phyloP scores from a whole-genome alignment of 2,329 filamentous ascomycete genomes.

The Pyricularia grisea region DNA sequence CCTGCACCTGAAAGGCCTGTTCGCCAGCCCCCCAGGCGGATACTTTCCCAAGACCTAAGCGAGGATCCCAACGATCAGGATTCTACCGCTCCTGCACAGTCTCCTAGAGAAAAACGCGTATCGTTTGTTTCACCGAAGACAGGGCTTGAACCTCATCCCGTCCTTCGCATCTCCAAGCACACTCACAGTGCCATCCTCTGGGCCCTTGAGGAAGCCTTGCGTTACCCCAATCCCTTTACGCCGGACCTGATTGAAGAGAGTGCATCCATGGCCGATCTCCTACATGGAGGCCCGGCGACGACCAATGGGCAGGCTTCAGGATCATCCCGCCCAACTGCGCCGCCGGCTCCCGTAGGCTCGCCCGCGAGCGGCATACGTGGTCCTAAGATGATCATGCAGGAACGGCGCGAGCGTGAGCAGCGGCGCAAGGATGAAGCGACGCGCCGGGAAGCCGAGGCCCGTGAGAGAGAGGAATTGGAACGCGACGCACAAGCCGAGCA shows the following conservation, averaged over 20 bases:
- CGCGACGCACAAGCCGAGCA: slow-evolving; percentile 28
- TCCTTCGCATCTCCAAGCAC: slow-evolving; percentile 64
- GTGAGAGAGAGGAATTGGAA: slow-evolving; percentile 44
- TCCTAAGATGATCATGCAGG: slow-evolving; percentile 85
- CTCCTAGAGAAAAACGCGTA: slow-evolving; percentile 1
- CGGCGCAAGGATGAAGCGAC: slow-evolving; percentile 56
- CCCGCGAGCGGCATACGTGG: slow-evolving; percentile 61
- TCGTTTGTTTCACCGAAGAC: slow-evolving; percentile 1
- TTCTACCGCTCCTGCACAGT: slow-evolving; percentile 20
- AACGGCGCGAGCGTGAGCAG: slow-evolving; percentile 69
- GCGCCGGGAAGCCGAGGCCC: slow-evolving; percentile 47
- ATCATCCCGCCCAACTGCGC: slow-evolving; percentile 34
- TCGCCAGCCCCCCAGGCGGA: slow-evolving; percentile 19
- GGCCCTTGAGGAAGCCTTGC: slow-evolving; percentile 82
- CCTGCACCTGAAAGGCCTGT: background rate
- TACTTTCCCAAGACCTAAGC: slow-evolving; percentile 39
- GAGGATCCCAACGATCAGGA: slow-evolving; percentile 29
- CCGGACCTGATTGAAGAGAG: slow-evolving; percentile 78
- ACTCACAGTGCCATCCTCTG: slow-evolving; percentile 88
- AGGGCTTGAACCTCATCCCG: slow-evolving; percentile 29
- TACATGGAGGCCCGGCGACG: slow-evolving; percentile 42
- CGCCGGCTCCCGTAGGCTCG: slow-evolving; percentile 42
- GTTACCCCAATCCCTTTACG: slow-evolving; percentile 74
- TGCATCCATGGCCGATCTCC: slow-evolving; percentile 83
- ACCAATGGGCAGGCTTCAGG: slow-evolving; percentile 45